Base-by-base conservation (phyloP, 164 flowering plant genomes). In the Amborella trichopoda region DNA sequence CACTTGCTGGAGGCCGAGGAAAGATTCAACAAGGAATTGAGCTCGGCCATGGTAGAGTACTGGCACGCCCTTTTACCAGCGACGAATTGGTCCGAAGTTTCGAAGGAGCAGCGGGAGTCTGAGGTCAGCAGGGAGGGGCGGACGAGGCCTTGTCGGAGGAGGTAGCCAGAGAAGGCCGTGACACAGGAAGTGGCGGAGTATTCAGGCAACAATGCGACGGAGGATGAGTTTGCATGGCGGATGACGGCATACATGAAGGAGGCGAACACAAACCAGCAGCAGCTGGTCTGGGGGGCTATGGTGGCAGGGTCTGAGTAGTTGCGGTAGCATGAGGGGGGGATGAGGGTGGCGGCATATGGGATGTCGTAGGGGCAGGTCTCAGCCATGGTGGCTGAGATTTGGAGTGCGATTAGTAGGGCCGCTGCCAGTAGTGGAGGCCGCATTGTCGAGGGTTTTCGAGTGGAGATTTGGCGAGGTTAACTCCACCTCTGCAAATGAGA, bases 31-130 rank as follows among this genome's bases (percentile, higher is more conserved):
- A 40, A 27, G 38, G 58, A 46, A 26, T 45, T 26, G 39, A 54
- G 46, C 21, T 13, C 26, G 51, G 51, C 18, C 28, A 54, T 39
- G 34, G 58, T 26, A 39, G 44, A n/a, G 44, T 39, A 54, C 45
- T 46, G 50, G 52, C 58, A 54, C 17, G 58, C 44, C 27, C 58
- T 50, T 28, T 47, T 46, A 18, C 58, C 58, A 16, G 51, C 58
- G 3, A 45, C 36, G 58, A 38, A 4, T 23, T 37, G 36, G 28
- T 43, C 10, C 28, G 58, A 33, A 5, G 37, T 33, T 14, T 54
- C 39, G 45, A 54, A 20, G 45, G 27, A 46, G 51, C 58, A 54
- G 26, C 51, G 58, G 46, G 27, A 50, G 10, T 28, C 51, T 23
- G 45, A 25, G 21, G 20, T 33, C 19, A 46, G 19, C 27, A 54